Evolutionary conservation across 768 basidiomycete genomes (phyloP), one percentile per base, ranked within the genome.

Genomic region (Suillus occidentalis): DNA sequence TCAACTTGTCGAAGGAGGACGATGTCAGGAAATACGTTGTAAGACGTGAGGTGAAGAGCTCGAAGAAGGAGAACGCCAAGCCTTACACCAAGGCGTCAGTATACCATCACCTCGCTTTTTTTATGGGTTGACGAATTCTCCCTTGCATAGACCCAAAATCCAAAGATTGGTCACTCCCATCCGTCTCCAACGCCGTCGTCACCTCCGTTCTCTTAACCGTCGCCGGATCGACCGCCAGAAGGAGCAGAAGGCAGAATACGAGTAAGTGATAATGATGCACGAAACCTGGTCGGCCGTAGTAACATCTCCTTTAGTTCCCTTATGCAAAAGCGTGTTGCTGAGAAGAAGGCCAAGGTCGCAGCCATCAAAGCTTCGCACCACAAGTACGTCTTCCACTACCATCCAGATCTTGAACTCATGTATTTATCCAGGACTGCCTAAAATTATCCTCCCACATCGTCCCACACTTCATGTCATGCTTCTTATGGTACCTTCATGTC

Each of bases 1-100:
- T 99, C 87, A 97, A 97, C 85, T 83, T 98, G 76, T 84, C 86
- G 82, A 98, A 99, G 87, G 91, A 96, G 74, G 97, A 99, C 75
- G 97, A 99, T 82, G 97, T 99, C 65, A 88, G 94, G 82, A 96
- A 97, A 82, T 98, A 97, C 79, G 96, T 97, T 70, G 89, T 98
- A 72, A 84, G 95, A 72, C 84, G 96, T 71, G 95, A 97, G 82
- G 94, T 99, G 53, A 89, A 80, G 80, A 90, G 88, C 77, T 70
- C 83, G 74, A 97, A 96, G 90, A 97, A 97, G 85, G 86, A 87
- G 73, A 81, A 84, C 68, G 92, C 90, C 60, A 97, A 97, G 84
- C 91, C 95, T 53, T 97, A 95, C 81, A 94, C 90, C 82, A 99
- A 99, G 85, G 94, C 96, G 92, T 95, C 75, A 78, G 90, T 89